Percentiles rank a stretch among this genome's conserved stretches.
Conservation (phyloP, 2,329 filamentous ascomycete species). For the Bipolaris zeicola region DNA sequence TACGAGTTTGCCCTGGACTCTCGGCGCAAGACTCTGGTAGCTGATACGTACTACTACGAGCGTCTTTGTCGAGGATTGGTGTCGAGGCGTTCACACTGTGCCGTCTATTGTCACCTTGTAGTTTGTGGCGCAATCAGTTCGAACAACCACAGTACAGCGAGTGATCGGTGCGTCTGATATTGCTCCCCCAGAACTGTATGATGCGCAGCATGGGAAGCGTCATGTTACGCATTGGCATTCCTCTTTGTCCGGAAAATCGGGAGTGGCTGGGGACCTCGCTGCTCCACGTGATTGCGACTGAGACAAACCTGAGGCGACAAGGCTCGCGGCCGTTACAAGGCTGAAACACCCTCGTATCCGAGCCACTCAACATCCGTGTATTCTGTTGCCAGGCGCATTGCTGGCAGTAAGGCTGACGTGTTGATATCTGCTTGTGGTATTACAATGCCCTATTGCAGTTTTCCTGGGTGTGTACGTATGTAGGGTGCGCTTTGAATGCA, state of each 20-base stretch:
- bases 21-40: neutral
- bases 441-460: neutral
- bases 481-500: too few species aligned
- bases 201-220: neutral
- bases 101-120: neutral
- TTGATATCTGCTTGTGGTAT: neutral
- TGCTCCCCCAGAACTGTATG: slow-evolving; percentile 4
- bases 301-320: slow-evolving; percentile 24
- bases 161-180: slow-evolving; percentile 1
- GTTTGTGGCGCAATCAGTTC: slow-evolving; percentile 9
- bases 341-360: slow-evolving; percentile 17
- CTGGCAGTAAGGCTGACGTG: neutral
- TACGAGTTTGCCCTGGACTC: slow-evolving; percentile 1
- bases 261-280: slow-evolving; percentile 1
- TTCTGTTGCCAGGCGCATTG: too few species aligned
- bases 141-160: neutral
- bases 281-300: slow-evolving; percentile 12
- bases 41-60: neutral
- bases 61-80: neutral
- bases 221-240: slow-evolving; percentile 8
- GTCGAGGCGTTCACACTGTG: neutral
- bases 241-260: neutral
- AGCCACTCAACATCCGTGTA: neutral
- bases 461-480: neutral
- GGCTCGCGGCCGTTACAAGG: slow-evolving; percentile 11